phyloP scores from a whole-genome alignment of 1,284 basidiomycete genomes.

The Cryptococcus sp. region DNA sequence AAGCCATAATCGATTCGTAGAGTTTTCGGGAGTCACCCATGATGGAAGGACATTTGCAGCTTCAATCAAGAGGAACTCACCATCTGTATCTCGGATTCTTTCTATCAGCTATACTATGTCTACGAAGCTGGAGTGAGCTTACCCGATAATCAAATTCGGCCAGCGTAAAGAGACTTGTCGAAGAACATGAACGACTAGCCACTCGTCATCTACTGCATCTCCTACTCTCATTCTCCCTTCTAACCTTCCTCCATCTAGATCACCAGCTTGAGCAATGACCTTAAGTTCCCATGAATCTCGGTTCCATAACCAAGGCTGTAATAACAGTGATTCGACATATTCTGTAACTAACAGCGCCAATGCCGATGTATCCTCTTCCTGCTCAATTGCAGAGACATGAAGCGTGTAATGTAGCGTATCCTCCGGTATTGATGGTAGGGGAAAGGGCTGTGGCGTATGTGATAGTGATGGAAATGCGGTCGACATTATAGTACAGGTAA shows the following conservation, averaged over 20 bases:
- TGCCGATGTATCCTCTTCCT: slow-evolving; percentile 58
- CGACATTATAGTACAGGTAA: slow-evolving; percentile 1
- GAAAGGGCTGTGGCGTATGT: slow-evolving; percentile 25
- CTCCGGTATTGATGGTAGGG: slow-evolving; percentile 61
- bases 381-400: slow-evolving; percentile 55
- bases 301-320: slow-evolving; percentile 72
- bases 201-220: slow-evolving; percentile 95
- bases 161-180: slow-evolving; percentile 68
- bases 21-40: slow-evolving; percentile 88
- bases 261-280: slow-evolving; percentile 37
- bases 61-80: slow-evolving; percentile 94
- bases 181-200: slow-evolving; percentile 89
- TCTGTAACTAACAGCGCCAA: slow-evolving; percentile 65
- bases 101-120: slow-evolving; percentile 3
- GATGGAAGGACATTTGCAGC: slow-evolving; percentile 82
- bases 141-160: slow-evolving; percentile 65
- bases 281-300: slow-evolving; percentile 81
- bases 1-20: slow-evolving; percentile 94
- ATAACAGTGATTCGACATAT: slow-evolving; percentile 59
- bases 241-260: slow-evolving; percentile 41
- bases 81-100: slow-evolving; percentile 81
- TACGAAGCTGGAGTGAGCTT: slow-evolving; percentile 11
- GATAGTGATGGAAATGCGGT: slow-evolving; percentile 16
- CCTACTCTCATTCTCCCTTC: slow-evolving; percentile 83
- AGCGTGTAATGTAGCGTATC: slow-evolving; percentile 74